Base-by-base conservation (phyloP, 2,329 filamentous ascomycete species). In the Neofusicoccum sp. region DNA sequence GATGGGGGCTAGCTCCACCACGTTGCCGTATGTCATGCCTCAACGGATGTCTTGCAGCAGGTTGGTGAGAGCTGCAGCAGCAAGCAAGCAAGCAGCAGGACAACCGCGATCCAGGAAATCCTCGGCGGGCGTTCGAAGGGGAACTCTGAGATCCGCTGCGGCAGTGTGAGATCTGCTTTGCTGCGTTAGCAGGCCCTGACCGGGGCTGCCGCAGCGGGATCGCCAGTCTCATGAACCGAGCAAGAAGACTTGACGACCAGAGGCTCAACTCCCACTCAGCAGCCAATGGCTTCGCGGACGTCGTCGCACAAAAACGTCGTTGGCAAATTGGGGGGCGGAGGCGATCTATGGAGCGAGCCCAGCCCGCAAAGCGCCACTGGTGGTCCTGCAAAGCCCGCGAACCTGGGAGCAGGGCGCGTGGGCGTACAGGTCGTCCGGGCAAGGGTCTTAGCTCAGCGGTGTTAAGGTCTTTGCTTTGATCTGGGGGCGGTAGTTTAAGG, bases 251-350 rank as follows among this genome's bases (percentile, higher is more conserved):
- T n/a, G 41, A 28, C 39, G 28, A 58, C n/a, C 31, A 36, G 54
- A 58, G 31, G 29, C 41, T 58, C 54, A 58, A 58, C 31, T 22
- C 22, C 1, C 22, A 22, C 22, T 22, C 22, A 22, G 39, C 28
- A 45, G 54, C 28, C 41, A 56, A 56, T 56, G 39, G 39, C 29
- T 11, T 11, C 29, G 22, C 49, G 47, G 31, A 29, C 36, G 12
- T 16, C 39, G 37, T 61, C 37, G 39, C 59, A 61, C 59, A 61
- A 52, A 50, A 61, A 61, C 59, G 59, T 41, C 59, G 47, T 22
- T 44, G 47, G 59, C 59, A 52, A 61, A 52, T 61, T 61, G 36
- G 33, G 59, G 45, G 39, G 31, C 41, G 59, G 47, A 44, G 22
- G 34, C 48, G 59, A 52, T 52, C 29, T 43, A 28, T 43, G 28